Evolutionary conservation across 345 rosid genomes (phyloP).

Genomic region (Syzygium jambos): DNA sequence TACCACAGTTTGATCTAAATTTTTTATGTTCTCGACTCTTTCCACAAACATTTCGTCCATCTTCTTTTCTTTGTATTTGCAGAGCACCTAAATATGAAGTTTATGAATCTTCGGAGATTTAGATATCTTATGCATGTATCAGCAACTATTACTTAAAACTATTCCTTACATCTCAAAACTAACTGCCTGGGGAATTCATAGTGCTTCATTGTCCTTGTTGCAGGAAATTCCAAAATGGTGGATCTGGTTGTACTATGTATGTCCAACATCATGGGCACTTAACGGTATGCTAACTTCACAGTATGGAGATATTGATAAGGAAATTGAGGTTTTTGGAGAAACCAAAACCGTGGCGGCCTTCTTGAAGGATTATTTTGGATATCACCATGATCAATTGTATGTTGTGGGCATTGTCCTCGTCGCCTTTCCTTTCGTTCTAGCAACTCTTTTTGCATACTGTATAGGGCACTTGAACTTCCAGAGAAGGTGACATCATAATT

Average conservation of each 20-base stretch:
- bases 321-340: conserved; percentile 40
- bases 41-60: neutral
- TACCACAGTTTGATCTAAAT: neutral
- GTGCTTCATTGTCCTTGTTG: neutral
- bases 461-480: conserved; percentile 51
- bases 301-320: conserved; percentile 47
- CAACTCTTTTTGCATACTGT: conserved; percentile 41
- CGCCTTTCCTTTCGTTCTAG: conserved; percentile 36
- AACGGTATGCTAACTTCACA: conserved; percentile 61
- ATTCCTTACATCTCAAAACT: neutral
- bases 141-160: neutral
- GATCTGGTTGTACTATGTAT: conserved; percentile 63
- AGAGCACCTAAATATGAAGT: neutral
- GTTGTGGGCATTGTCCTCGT: conserved; percentile 28
- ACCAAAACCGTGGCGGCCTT: conserved; percentile 27
- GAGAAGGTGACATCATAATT: conserved; percentile 31
- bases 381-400: conserved; percentile 22
- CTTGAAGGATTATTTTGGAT: conserved; percentile 52
- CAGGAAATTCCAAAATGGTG: conserved; percentile 81
- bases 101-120: neutral
- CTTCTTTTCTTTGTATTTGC: neutral
- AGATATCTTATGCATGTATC: neutral
- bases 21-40: neutral
- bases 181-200: neutral
- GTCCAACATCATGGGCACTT: conserved; percentile 70